A percentile compares a stretch with the other conserved stretches of the same genome.
phyloP scores from a whole-genome alignment of 2,329 filamentous ascomycete genomes.

The Raffaelea ambrosiae region DNA sequence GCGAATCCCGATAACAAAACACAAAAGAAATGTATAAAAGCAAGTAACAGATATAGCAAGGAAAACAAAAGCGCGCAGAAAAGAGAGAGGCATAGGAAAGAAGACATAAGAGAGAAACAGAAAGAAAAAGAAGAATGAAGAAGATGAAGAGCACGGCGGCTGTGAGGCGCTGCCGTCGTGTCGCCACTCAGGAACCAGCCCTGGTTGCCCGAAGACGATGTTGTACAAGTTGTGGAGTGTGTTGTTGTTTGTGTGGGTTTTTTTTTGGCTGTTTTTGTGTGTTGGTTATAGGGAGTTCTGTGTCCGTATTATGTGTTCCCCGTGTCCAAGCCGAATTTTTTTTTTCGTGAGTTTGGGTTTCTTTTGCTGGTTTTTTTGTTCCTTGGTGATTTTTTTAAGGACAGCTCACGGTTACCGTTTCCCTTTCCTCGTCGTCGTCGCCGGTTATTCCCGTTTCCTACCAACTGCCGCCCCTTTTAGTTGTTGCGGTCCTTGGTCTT shows the following conservation, averaged over 20 bases:
- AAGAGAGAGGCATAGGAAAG: background rate
- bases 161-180: no score
- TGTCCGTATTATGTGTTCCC: no score
- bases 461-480: conserved; percentile 6
- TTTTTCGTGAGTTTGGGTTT: background rate
- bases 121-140: conserved; percentile 1
- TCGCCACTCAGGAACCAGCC: no score
- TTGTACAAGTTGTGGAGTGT: no score
- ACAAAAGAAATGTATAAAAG: no score
- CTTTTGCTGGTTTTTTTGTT: background rate
- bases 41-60: background rate
- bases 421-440: background rate
- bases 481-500: conserved; percentile 39
- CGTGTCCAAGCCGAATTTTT: background rate
- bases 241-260: no score
- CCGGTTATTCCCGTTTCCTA: background rate
- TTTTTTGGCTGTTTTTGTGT: no score
- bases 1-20: background rate
- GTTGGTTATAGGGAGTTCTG: no score
- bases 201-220: no score
- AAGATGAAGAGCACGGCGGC: background rate
- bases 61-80: background rate
- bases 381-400: background rate
- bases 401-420: background rate
- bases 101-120: background rate